Conservation (phyloP, 164 flowering plant genomes). For the Nelumbo lutea region DNA sequence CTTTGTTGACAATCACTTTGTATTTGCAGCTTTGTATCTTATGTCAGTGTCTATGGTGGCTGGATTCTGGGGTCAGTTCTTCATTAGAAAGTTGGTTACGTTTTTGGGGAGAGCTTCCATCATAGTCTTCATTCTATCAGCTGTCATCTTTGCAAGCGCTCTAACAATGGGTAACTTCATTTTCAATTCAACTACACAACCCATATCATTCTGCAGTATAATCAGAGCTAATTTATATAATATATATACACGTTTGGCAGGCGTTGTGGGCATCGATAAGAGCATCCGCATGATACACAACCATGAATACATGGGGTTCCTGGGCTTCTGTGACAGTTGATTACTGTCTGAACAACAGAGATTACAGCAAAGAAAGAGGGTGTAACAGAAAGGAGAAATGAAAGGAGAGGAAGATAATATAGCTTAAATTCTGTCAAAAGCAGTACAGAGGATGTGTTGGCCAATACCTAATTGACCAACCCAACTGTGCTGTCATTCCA, state of each 20-base stretch:
- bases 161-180: constrained; percentile 68
- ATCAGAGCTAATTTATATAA: no score
- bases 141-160: constrained; percentile 90
- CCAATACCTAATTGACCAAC: constrained; percentile 61
- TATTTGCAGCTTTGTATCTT: constrained; percentile 67
- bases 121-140: constrained; percentile 84
- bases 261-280: constrained; percentile 56
- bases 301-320: constrained; percentile 94
- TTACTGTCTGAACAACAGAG: constrained; percentile 11
- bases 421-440: background rate
- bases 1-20: no score
- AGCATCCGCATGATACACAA: constrained; percentile 61
- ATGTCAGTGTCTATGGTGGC: constrained; percentile 63
- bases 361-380: background rate
- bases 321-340: constrained; percentile 56
- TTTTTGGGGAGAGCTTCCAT: constrained; percentile 71
- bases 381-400: background rate
- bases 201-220: no score
- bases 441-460: constrained; percentile 21
- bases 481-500: background rate
- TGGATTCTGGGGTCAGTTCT: constrained; percentile 68
- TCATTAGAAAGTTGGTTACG: constrained; percentile 59
- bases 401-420: background rate
- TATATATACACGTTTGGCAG: constrained; percentile 27
- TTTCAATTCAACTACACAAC: background rate